Base-by-base conservation (phyloP, 495 filamentous ascomycete species). In the Hypomontagnella submonticulosa region DNA sequence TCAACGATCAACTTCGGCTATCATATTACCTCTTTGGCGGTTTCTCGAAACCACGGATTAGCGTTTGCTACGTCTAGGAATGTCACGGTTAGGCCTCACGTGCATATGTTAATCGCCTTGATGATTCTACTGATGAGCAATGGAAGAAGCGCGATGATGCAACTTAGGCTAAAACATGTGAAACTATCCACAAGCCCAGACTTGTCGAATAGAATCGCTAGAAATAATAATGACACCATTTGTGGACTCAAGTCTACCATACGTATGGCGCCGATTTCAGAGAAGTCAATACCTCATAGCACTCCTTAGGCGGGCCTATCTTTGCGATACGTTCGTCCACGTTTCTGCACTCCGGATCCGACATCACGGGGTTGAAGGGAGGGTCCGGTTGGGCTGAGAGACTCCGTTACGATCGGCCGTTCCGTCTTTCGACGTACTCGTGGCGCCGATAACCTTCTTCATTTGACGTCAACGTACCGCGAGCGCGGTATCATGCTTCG, bases 391-490 rank as follows among this genome's bases (percentile, higher is more conserved):
- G 53, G 53, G 42, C 11, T 46, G 19, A 27, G n/a, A 32, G 12
- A 8, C 43, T 47, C 44, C 20, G 30, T 47, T 36, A 34, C 34
- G 57, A 67, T 62, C 64, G 64, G 52, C 64, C 56, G 19, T 36
- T 36, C 58, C 53, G 52, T 33, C 44, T 19, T 30, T 37, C 27
- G 15, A 32, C 18, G 43, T 44, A 40, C 53, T 61, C 58, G 64
- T 61, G 41, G 46, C 57, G 52, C 53, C 57, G 58, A 40, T 15
- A 23, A 36, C 27, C 40, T 52, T 54, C 63, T 44, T 40, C 15
- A 40, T 48, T 67, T 67, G 64, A 67, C 64, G 64, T 67, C 64
- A 67, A 58, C 18, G 64, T 62, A 54, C 64, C 64, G 42, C 64
- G 41, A 54, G 53, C 64, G 57, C 64, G 64, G 64, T 36, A 52